Percentiles rank a stretch among this genome's conserved stretches.
Evolutionary conservation across 345 rosid genomes (phyloP).

Genomic region (Gossypium herbaceum): DNA sequence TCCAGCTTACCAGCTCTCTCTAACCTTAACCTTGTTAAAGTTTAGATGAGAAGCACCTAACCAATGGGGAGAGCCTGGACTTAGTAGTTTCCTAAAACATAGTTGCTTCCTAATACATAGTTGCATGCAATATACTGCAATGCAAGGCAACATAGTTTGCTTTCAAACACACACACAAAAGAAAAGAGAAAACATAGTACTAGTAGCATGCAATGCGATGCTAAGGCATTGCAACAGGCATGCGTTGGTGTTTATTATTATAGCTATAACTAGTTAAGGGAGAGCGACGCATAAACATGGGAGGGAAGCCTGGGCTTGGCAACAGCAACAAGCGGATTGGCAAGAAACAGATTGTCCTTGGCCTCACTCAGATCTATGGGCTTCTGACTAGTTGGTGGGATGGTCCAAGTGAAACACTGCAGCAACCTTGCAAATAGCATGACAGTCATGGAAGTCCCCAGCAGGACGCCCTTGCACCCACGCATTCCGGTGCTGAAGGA

Average conservation of each 20-base stretch:
- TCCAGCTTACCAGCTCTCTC: too few relatives aligned
- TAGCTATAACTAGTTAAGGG: neutral
- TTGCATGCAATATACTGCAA: too few relatives aligned
- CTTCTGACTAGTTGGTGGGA: neutral
- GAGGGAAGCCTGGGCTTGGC: conserved; percentile 38
- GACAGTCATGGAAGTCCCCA: conserved; percentile 43
- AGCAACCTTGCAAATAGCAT: conserved; percentile 53
- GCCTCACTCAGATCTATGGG: conserved; percentile 25
- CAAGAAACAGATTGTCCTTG: conserved; percentile 14
- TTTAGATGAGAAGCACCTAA: too few relatives aligned
- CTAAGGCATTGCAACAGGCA: too few relatives aligned
- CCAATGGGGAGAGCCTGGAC: too few relatives aligned
- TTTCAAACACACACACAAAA: too few relatives aligned
- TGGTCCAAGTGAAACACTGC: conserved; percentile 43
- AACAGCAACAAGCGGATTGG: conserved; percentile 27
- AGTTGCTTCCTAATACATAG: too few relatives aligned
- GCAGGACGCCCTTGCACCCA: conserved; percentile 38
- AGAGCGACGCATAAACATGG: conserved; percentile 22
- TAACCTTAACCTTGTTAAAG: too few relatives aligned
- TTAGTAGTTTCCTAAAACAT: too few relatives aligned
- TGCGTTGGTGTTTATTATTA: neutral
- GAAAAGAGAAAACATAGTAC: too few relatives aligned
- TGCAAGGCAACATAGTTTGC: too few relatives aligned
- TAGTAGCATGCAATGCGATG: too few relatives aligned
- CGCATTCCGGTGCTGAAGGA: conserved; percentile 50